Evolutionary conservation across 768 basidiomycete genomes (phyloP).

Genomic region (Neoboletus brunneissimus): DNA sequence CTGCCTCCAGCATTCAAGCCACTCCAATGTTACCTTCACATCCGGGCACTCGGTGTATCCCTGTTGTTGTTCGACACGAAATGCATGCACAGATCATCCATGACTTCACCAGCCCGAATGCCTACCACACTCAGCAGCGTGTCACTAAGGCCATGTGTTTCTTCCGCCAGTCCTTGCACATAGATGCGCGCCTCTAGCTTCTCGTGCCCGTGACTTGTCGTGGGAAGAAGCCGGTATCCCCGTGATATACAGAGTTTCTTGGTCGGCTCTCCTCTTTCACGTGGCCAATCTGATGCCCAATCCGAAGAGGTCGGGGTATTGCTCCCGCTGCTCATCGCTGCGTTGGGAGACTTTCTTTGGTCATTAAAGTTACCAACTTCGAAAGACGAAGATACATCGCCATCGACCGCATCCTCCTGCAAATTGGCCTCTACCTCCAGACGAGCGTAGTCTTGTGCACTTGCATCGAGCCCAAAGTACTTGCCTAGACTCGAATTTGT

Average conservation of each 20-base stretch:
- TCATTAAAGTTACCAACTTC: not conserved
- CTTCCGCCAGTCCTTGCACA: conserved; percentile 37
- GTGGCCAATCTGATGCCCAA: conserved; percentile 22
- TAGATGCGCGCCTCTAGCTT: conserved; percentile 30
- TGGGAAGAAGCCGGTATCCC: conserved; percentile 41
- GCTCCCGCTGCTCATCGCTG: conserved; percentile 2
- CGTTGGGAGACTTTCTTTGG: not conserved
- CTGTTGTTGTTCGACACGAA: not conserved
- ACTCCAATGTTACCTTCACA: conserved; percentile 5
- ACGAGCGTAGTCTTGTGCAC: not conserved
- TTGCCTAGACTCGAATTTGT: conserved; percentile 38
- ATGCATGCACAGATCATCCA: conserved; percentile 34
- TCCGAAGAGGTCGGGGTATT: conserved; percentile 16
- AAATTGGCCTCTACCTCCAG: conserved; percentile 10
- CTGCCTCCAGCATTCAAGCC: not conserved
- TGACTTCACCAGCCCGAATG: conserved; percentile 44
- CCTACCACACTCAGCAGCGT: conserved; percentile 47
- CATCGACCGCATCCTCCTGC: not conserved
- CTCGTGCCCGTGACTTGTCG: not conserved
- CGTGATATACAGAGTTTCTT: conserved; percentile 36
- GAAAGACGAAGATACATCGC: conserved; percentile 2
- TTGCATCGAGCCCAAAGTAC: conserved; percentile 33
- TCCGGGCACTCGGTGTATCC: not conserved
- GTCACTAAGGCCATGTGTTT: conserved; percentile 40
- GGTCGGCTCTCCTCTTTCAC: conserved; percentile 4